phyloP scores from a whole-genome alignment of 2,329 filamentous ascomycete species.

The Stachybotrys echinatus region DNA sequence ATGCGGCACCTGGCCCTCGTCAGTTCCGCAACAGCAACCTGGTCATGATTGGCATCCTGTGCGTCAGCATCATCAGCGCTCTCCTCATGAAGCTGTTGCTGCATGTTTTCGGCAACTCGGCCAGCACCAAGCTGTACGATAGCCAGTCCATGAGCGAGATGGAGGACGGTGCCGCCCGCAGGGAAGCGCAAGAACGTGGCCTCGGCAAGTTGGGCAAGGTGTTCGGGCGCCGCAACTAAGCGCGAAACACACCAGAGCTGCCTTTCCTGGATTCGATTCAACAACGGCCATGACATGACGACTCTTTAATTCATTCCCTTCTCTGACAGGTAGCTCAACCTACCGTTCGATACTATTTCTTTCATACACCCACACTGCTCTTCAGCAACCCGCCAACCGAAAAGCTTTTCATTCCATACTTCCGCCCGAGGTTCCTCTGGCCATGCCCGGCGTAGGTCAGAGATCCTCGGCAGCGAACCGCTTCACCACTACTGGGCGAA shows the following conservation, averaged over 20 bases:
- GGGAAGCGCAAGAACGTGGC: constrained; percentile 54
- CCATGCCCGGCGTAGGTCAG: background rate
- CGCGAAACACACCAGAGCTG: background rate
- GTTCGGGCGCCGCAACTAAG: background rate
- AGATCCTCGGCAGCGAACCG: constrained; percentile 33
- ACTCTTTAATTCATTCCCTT: constrained; percentile 5
- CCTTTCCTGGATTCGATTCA: constrained; percentile 4
- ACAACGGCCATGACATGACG: constrained; percentile 2
- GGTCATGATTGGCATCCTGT: constrained; percentile 82
- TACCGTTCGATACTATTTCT: constrained; percentile 16
- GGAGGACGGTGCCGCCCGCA: constrained; percentile 55
- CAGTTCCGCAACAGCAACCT: constrained; percentile 81
- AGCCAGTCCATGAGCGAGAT: constrained; percentile 37
- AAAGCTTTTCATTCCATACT: background rate
- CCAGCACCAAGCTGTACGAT: constrained; percentile 38
- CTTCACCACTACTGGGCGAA: constrained; percentile 36
- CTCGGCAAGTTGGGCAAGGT: constrained; percentile 34
- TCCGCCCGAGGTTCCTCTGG: background rate
- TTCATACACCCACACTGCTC: constrained; percentile 6
- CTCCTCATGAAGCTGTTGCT: constrained; percentile 64
- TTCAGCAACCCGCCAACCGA: background rate
- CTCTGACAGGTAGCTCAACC: constrained; percentile 29
- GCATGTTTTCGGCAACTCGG: constrained; percentile 49
- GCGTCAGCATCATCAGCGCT: constrained; percentile 69
- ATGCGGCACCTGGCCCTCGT: constrained; percentile 60